Conservation (phyloP, 208 protist species). For the Trypanosoma mega region DNA sequence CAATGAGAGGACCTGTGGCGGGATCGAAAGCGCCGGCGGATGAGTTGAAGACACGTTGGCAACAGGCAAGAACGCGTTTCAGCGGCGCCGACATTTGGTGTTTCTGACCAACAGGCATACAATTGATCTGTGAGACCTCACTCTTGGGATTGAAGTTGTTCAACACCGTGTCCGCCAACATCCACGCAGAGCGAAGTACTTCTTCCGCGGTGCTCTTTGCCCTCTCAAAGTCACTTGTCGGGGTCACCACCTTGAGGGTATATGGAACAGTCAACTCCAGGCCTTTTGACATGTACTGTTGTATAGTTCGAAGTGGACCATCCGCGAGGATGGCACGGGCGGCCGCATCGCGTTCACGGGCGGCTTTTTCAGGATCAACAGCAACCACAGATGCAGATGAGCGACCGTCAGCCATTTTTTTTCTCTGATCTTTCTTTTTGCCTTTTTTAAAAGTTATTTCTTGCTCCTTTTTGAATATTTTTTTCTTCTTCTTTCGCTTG, state of each 20-base stretch:
- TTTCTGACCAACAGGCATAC: constrained; percentile 35
- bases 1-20: constrained; percentile 33
- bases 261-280: constrained; percentile 33
- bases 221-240: constrained; percentile 15
- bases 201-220: constrained; percentile 22
- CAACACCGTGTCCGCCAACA: constrained; percentile 45
- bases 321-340: constrained; percentile 34
- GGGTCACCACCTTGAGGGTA: constrained; percentile 36
- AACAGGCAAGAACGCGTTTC: constrained; percentile 48
- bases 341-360: constrained; percentile 53
- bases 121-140: constrained; percentile 54
- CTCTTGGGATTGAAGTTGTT: constrained; percentile 69
- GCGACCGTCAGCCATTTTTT: constrained; percentile 52
- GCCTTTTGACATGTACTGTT: constrained; percentile 22
- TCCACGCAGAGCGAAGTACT: constrained; percentile 26
- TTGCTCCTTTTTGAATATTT: constrained; percentile 1
- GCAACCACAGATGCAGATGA: constrained; percentile 55
- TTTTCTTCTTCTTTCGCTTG: not conserved
- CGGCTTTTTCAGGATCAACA: constrained; percentile 44
- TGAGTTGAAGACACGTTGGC: constrained; percentile 43
- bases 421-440: constrained; percentile 3
- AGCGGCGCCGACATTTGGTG: constrained; percentile 63
- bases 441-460: not conserved
- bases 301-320: constrained; percentile 2
- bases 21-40: constrained; percentile 58